Evolutionary conservation across 2,329 filamentous ascomycete genomes (phyloP).

Genomic region (Fusarium multiceps): DNA sequence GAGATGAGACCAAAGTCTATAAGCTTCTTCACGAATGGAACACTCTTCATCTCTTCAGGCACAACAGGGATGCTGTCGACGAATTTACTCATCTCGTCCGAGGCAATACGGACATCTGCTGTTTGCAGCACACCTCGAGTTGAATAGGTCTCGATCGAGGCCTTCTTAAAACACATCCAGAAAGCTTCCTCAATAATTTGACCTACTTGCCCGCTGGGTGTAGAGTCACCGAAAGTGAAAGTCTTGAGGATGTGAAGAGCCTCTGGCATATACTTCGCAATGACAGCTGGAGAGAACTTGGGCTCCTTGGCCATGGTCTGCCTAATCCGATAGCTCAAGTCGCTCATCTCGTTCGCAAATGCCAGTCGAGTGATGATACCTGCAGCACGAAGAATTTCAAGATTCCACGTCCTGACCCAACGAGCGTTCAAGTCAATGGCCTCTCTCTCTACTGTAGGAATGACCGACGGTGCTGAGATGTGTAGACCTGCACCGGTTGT

Average conservation of each 20-base stretch:
- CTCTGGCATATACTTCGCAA: constrained; percentile 77
- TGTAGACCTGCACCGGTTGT: constrained; percentile 95
- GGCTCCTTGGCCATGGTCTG: constrained; percentile 57
- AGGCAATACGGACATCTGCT: constrained; percentile 80
- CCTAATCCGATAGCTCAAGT: constrained; percentile 72
- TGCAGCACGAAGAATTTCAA: constrained; percentile 89
- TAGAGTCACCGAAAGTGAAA: constrained; percentile 90
- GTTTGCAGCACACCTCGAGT: constrained; percentile 89
- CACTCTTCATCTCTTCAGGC: constrained; percentile 77
- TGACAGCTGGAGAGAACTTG: constrained; percentile 70
- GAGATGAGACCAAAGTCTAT: constrained; percentile 88
- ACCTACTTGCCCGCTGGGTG: constrained; percentile 84
- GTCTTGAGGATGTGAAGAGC: constrained; percentile 87
- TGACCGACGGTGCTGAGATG: constrained; percentile 94
- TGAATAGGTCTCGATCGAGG: constrained; percentile 88
- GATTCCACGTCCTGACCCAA: constrained; percentile 95
- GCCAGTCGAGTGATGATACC: constrained; percentile 91
- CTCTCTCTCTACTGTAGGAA: constrained; percentile 96
- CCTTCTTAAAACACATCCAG: constrained; percentile 88
- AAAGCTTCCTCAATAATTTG: constrained; percentile 94
- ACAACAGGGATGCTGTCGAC: constrained; percentile 90
- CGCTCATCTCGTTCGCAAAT: constrained; percentile 87
- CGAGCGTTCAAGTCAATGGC: constrained; percentile 96
- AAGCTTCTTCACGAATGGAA: constrained; percentile 82
- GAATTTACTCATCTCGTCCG: constrained; percentile 75